Evolutionary conservation across 805 yeast genomes (phyloP).

Genomic region (Candida rishiriensis): DNA sequence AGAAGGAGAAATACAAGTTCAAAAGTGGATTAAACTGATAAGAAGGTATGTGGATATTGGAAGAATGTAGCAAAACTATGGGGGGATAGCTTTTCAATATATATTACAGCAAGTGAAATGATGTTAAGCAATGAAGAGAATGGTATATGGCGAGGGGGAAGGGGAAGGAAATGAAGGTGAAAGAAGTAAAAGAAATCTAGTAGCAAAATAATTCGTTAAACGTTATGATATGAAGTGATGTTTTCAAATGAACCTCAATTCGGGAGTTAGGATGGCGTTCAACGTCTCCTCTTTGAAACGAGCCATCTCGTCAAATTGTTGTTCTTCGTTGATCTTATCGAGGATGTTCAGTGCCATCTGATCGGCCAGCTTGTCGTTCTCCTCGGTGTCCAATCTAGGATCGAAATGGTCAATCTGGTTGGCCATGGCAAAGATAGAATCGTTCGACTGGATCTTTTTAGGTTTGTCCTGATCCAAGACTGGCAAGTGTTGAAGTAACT

Average conservation of each 20-base stretch:
- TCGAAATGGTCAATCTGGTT: constrained; percentile 32
- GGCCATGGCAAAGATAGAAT: constrained; percentile 26
- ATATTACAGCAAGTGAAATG: too few relatives aligned
- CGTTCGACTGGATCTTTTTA: constrained; percentile 1
- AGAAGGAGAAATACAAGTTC: too few relatives aligned
- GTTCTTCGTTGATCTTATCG: constrained; percentile 27
- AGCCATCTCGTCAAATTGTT: constrained; percentile 25
- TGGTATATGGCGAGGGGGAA: too few relatives aligned
- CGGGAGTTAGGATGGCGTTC: constrained; percentile 11
- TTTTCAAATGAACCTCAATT: constrained; percentile 12
- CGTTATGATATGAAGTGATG: not conserved
- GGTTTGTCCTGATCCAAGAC: not conserved
- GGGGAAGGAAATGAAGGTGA: too few relatives aligned
- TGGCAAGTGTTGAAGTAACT: not conserved
- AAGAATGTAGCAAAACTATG: too few relatives aligned
- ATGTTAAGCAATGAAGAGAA: too few relatives aligned
- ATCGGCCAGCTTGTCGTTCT: constrained; percentile 30
- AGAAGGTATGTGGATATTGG: too few relatives aligned
- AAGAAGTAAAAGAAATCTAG: too few relatives aligned
- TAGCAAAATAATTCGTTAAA: too few relatives aligned
- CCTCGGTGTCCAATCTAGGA: constrained; percentile 17
- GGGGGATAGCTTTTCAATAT: too few relatives aligned
- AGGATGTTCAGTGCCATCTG: constrained; percentile 32
- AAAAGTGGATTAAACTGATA: too few relatives aligned
- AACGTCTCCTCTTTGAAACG: constrained; percentile 27